These are phyloP conservation scores for Diaporthe capsici DNA, from an alignment of 2,329 filamentous ascomycete genomes.

Conservation along the genomic window DNA sequence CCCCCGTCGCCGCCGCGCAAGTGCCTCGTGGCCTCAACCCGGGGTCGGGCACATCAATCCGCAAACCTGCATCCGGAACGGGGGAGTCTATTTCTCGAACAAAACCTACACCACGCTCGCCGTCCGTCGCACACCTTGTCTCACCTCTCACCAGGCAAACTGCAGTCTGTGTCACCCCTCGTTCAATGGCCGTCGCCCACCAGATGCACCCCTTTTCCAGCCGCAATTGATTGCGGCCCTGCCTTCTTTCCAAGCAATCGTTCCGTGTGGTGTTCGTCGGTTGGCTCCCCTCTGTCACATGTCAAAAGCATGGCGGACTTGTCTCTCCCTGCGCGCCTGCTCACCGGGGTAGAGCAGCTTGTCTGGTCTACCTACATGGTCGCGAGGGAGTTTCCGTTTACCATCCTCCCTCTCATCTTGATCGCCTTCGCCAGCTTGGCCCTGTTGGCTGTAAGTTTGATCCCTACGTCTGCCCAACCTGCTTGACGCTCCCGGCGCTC, in stretches of 20 bases:
- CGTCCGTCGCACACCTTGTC: conserved; percentile 8
- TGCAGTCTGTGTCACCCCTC: conserved; percentile 10
- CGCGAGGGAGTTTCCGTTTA: conserved; percentile 55
- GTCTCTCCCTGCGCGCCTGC: conserved; percentile 36
- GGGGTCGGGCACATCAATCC: not conserved
- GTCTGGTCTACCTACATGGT: conserved; percentile 53
- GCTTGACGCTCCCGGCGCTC: too few relatives aligned
- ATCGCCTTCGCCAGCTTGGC: conserved; percentile 51
- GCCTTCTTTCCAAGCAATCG: not conserved
- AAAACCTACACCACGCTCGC: not conserved
- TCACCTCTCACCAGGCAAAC: not conserved
- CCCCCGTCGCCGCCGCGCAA: conserved; percentile 20
- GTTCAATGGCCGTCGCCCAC: not conserved
- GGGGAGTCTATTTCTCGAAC: not conserved
- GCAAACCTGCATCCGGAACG: not conserved
- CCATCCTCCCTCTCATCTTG: conserved; percentile 55
- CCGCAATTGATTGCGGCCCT: conserved; percentile 30
- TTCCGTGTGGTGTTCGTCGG: not conserved
- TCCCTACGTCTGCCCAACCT: not conserved
- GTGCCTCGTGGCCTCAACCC: conserved; percentile 36
- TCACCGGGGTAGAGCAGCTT: conserved; percentile 53
- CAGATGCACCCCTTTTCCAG: conserved; percentile 16
- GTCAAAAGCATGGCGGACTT: conserved; percentile 34
- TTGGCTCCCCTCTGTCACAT: conserved; percentile 35
- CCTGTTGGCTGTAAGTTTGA: conserved; percentile 55